Conservation (phyloP, 2,329 filamentous ascomycete genomes). For the Colletotrichum sp. region DNA sequence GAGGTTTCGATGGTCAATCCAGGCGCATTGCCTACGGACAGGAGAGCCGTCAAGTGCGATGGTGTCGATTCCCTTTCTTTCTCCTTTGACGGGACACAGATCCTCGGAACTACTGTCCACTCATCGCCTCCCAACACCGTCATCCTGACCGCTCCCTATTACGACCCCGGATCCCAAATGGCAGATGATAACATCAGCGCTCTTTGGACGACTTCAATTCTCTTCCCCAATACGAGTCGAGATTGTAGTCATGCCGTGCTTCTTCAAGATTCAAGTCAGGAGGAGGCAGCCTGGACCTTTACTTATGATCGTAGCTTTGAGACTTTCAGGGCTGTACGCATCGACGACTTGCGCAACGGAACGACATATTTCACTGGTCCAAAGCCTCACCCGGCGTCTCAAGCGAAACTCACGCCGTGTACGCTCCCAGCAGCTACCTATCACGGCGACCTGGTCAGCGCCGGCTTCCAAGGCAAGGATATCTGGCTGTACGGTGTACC, state of each 20-base stretch:
- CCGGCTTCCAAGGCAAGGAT: conserved; percentile 74
- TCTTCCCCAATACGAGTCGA: conserved; percentile 81
- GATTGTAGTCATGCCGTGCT: conserved; percentile 80
- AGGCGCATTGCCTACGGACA: conserved; percentile 67
- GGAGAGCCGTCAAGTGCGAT: conserved; percentile 79
- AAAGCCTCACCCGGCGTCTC: conserved; percentile 52
- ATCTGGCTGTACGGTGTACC: conserved; percentile 84
- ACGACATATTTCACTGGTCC: conserved; percentile 83
- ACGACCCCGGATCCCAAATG: conserved; percentile 71
- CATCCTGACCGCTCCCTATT: conserved; percentile 80
- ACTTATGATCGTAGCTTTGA: conserved; percentile 79
- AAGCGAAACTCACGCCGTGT: conserved; percentile 68
- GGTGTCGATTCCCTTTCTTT: conserved; percentile 77
- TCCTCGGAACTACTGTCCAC: conserved; percentile 76
- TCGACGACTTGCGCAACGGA: conserved; percentile 76
- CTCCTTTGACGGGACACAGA: conserved; percentile 78
- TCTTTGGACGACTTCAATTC: conserved; percentile 85
- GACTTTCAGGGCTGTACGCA: conserved; percentile 77
- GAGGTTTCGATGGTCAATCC: conserved; percentile 80
- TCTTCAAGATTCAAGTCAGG: conserved; percentile 63
- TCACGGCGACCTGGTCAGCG: conserved; percentile 73
- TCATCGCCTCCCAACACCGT: conserved; percentile 72
- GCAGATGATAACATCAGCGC: conserved; percentile 72
- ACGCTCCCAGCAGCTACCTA: conserved; percentile 74
- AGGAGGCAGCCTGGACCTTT: conserved; percentile 78